Evolutionary conservation across 768 basidiomycete species (phyloP), one percentile per base, ranked within the genome.

Genomic region (Amanita inopinata): DNA sequence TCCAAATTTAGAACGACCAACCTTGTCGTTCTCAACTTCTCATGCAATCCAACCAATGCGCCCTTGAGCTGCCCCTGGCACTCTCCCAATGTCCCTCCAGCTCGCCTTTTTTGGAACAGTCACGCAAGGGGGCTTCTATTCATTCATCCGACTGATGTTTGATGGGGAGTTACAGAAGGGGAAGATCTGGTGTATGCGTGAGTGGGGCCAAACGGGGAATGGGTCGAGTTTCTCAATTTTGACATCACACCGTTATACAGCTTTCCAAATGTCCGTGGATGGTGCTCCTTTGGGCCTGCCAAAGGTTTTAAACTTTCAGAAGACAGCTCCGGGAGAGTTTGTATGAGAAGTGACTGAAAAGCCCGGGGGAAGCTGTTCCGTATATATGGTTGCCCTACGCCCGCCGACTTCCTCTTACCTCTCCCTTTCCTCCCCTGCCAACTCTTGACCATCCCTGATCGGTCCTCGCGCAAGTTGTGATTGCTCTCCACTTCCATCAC

Each of bases 321-420:
- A 44, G 43, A 20, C 33, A 15, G 34, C 23, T 30, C 35, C 43
- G 11, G 33, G 28, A 36, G 34, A 44, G 33, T 44, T 37, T 25
- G 33, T 25, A 28, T 44, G 42, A 25, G 42, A 43, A 36, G 18
- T 33, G 14, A 12, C 27, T 37, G 33, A 44, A 36, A 37, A 37
- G 22, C 41, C 43, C 43, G 34, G 34, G 14, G 12, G 43, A 44
- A 44, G 43, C 34, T 27, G 24, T 20, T n/a, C 19, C 25, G 27
- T 44, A 44, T 44, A 37, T 44, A 44, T 37, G 43, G 18, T 15
- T 33, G 34, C 27, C 24, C 24, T 37, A 25, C 43, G 41, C 27
- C 27, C 33, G 33, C 41, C 41, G 32, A n/a, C 23, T 44, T 44
- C 34, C 35, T 24, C 43, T 22, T 34, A 31, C 28, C 41, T 42